Evolutionary conservation across 306 rosid genomes (phyloP), one percentile per base, ranked within the genome.

Genomic region (Pyrus betulifolia): DNA sequence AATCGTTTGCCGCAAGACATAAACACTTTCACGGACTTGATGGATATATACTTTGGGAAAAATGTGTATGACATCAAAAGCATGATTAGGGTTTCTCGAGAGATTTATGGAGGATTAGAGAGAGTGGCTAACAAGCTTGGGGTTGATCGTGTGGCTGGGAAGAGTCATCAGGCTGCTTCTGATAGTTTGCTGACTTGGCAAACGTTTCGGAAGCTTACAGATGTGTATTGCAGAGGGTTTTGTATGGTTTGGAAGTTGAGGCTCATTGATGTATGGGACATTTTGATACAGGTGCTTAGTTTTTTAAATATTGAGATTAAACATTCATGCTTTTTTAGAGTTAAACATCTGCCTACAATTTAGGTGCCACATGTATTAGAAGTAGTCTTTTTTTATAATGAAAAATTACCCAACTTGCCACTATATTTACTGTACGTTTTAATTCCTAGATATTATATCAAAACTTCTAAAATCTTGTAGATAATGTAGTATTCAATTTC

Each of bases 131-230:
- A 44, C 10, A 42, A 17, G 11, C 60, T 74, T 14, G n/a, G 42
- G 59, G 31, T 74, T 44, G 19, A 35, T 25, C 69, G 77, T 23
- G 58, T 2, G 40, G 42, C 19, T 2, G 69, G 57, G 19, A 59
- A 73, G 77, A 73, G 68, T 40, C 77, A 73, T 35, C 77, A 59
- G 58, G 77, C 69, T 19, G 69, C 58, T 21, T 73, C 44, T 42
- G 77, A 73, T 59, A 59, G 77, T 59, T 67, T 73, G 2, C 22
- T 73, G 77, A 73, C 77, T 40, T 40, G 27, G 31, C 68, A 15
- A 5, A 73, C 55, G 11, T 73, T 22, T 42, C 2, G 25, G 19
- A 59, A 23, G 68, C 77, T 57, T 15, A 9, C n/a, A 22, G 46
- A 33, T 19, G 46, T 63, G 68, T 30, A 63, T 31, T 2, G 6